Evolutionary conservation across 2,329 filamentous ascomycete species (phyloP).

Genomic region (Bipolaris zeicola): DNA sequence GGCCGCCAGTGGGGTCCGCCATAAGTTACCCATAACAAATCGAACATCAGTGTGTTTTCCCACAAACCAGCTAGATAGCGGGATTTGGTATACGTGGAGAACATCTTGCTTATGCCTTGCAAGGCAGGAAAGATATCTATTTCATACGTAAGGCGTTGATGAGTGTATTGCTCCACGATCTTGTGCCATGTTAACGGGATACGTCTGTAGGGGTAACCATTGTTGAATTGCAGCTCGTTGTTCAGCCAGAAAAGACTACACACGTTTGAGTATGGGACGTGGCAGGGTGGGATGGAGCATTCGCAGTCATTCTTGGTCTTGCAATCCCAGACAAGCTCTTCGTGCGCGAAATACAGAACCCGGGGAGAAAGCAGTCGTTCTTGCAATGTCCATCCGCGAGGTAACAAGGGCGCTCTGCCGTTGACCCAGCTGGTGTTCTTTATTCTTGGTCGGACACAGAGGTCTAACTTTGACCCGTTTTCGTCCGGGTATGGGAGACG

Average conservation of each 20-base stretch:
- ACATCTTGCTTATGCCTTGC: constrained; percentile 3
- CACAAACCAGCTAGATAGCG: constrained; percentile 5
- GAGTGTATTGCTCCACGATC: neutral
- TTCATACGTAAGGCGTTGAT: neutral
- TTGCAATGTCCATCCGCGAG: constrained; percentile 9
- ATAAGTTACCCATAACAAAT: neutral
- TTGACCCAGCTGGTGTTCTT: neutral
- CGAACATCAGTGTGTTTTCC: neutral
- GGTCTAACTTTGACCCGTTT: neutral
- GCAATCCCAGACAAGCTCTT: constrained; percentile 12
- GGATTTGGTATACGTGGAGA: neutral
- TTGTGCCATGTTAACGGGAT: neutral
- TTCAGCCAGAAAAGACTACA: neutral
- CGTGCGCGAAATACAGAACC: constrained; percentile 1
- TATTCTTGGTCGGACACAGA: neutral
- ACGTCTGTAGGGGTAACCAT: neutral
- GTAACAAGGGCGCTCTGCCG: neutral
- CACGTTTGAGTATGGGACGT: neutral
- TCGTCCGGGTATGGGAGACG: neutral
- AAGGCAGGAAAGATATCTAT: constrained; percentile 8
- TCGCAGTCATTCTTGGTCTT: constrained; percentile 1
- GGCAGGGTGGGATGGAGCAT: neutral
- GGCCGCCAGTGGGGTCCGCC: neutral
- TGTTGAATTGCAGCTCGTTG: neutral
- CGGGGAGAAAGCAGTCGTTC: constrained; percentile 8